Conservation (phyloP, 208 protist species). For the Leishmania tarentolae region DNA sequence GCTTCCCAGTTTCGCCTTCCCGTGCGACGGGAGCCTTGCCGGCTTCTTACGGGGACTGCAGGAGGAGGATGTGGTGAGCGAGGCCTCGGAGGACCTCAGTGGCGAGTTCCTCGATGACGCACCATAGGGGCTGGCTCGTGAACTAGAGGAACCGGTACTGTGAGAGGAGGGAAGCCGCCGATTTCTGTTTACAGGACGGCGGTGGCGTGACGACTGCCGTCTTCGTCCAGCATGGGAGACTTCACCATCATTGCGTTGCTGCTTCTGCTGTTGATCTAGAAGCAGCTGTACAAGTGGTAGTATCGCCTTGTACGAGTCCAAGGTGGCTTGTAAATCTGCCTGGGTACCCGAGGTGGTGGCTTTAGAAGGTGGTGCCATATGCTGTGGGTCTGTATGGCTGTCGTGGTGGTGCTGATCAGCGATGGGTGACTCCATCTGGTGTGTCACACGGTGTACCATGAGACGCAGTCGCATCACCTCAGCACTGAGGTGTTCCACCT, state of each 20-base stretch:
- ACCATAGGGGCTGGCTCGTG: too few species aligned
- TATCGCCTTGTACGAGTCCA: slow-evolving; percentile 31
- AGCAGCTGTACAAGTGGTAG: slow-evolving; percentile 25
- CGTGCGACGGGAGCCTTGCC: background rate
- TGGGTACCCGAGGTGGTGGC: background rate
- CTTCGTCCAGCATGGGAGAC: background rate
- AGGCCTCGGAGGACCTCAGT: background rate
- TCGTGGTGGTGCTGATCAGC: background rate
- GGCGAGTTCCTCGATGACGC: background rate
- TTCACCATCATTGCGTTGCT: background rate
- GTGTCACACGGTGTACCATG: slow-evolving; percentile 79
- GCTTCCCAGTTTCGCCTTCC: background rate
- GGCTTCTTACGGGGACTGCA: background rate
- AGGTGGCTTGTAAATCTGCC: slow-evolving; percentile 12
- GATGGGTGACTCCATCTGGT: slow-evolving; percentile 48
- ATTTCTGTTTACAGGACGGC: background rate
- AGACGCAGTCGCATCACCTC: slow-evolving; percentile 86
- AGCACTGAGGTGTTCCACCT: slow-evolving; percentile 80
- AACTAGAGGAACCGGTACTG: background rate
- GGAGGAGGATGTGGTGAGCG: background rate
- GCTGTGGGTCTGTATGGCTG: slow-evolving; percentile 16
- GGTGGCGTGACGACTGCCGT: background rate
- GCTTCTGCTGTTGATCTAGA: slow-evolving; percentile 23
- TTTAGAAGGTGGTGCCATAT: background rate
- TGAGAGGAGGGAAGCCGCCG: background rate